These are phyloP conservation scores for Gautieria morchelliformis DNA, from an alignment of 768 basidiomycete genomes.

Conservation along the genomic window DNA sequence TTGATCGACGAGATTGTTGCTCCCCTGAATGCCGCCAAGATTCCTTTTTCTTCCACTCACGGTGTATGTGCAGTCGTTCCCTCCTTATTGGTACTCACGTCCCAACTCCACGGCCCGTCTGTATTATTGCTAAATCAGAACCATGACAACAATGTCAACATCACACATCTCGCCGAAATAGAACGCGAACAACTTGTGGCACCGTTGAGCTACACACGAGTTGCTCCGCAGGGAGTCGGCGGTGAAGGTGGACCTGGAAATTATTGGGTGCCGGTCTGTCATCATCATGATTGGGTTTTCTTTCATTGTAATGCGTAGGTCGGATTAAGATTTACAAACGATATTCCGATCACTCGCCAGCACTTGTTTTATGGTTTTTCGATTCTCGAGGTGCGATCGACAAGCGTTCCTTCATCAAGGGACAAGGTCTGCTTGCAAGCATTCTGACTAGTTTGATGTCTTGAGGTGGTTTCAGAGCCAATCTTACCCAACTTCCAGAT, in stretches of 20 bases:
- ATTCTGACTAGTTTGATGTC: neutral
- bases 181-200: conserved; percentile 48
- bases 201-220: conserved; percentile 51
- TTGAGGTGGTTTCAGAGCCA: conserved; percentile 40
- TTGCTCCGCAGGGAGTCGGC: conserved; percentile 51
- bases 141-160: conserved; percentile 65
- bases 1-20: conserved; percentile 55
- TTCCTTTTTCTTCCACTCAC: conserved; percentile 62
- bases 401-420: too few species aligned
- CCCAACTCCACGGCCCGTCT: neutral
- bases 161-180: conserved; percentile 61
- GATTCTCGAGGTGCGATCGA: conserved; percentile 53
- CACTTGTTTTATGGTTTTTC: conserved; percentile 65
- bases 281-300: neutral
- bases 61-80: conserved; percentile 35
- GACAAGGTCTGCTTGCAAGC: neutral
- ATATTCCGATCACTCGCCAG: conserved; percentile 34
- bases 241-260: conserved; percentile 56
- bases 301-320: too few species aligned
- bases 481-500: conserved; percentile 42
- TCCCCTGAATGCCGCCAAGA: conserved; percentile 43
- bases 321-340: conserved; percentile 28
- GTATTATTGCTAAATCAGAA: conserved; percentile 32
- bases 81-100: neutral
- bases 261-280: conserved; percentile 66